Conservation (phyloP, 2,329 filamentous ascomycete genomes). For the Penicillium occitanis region DNA sequence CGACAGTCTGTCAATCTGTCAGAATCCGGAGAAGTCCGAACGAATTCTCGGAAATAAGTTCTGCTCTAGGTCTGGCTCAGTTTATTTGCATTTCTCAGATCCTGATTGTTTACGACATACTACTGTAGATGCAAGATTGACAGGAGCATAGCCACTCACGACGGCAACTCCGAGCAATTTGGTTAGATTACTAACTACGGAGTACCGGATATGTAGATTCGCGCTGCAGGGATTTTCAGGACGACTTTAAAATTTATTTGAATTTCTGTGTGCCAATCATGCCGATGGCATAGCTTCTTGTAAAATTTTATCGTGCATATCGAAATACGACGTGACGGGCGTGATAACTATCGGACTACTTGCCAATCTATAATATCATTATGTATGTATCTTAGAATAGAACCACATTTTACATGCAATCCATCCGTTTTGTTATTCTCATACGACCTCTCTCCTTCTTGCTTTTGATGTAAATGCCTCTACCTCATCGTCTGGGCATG, state of each 20-base stretch:
- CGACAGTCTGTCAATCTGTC: background rate
- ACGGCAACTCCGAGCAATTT: background rate
- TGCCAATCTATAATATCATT: constrained; percentile 16
- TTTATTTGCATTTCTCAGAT: background rate
- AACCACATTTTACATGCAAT: constrained; percentile 19
- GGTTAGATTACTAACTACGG: background rate
- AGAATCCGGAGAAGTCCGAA: constrained; percentile 1
- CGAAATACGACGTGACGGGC: background rate
- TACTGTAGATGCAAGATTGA: background rate
- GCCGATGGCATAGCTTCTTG: background rate
- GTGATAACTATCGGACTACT: background rate
- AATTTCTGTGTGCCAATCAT: background rate
- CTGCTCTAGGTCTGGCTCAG: background rate
- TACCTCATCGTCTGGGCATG: constrained; percentile 75
- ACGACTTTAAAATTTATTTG: background rate
- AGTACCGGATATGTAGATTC: background rate
- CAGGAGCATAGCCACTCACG: constrained; percentile 3
- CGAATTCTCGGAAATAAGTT: background rate
- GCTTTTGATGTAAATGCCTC: constrained; percentile 11
- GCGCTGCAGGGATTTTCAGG: background rate
- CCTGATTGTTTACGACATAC: background rate
- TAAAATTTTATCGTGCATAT: background rate
- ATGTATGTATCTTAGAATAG: constrained; percentile 16
- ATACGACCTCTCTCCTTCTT: constrained; percentile 28
- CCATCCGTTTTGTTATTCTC: constrained; percentile 26